Percentiles rank a stretch among this genome's conserved stretches.
These are phyloP conservation scores for Neonectria coccinea DNA, from an alignment of 2,329 filamentous ascomycete genomes.

Conservation along the genomic window DNA sequence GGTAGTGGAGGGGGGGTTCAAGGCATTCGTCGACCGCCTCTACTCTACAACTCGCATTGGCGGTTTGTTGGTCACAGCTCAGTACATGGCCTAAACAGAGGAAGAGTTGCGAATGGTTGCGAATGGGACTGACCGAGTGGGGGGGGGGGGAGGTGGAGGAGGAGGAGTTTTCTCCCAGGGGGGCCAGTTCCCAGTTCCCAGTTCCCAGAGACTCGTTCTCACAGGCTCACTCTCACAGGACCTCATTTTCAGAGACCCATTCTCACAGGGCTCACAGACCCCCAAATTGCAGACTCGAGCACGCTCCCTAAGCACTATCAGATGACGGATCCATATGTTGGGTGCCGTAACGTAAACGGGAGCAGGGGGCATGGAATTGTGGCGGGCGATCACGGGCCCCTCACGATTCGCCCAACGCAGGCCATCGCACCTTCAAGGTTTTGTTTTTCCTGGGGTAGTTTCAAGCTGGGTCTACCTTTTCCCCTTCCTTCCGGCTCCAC, in stretches of 20 bases:
- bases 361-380: constrained; percentile 36
- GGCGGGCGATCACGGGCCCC: constrained; percentile 38
- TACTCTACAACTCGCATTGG: constrained; percentile 9
- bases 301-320: background rate
- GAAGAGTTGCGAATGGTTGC: background rate
- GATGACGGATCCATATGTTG: background rate
- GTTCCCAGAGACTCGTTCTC: background rate
- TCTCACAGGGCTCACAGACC: constrained; percentile 11
- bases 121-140: constrained; percentile 8
- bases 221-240: constrained; percentile 9
- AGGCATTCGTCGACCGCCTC: constrained; percentile 7
- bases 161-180: background rate
- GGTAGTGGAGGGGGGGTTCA: background rate
- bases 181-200: background rate
- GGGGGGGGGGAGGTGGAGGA: background rate
- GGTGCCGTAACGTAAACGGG: constrained; percentile 7
- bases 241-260: constrained; percentile 9
- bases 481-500: constrained; percentile 20
- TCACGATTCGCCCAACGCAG: constrained; percentile 23
- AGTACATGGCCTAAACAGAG: constrained; percentile 7
- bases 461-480: constrained; percentile 37
- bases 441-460: constrained; percentile 42
- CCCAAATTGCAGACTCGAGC: constrained; percentile 1
- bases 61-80: constrained; percentile 5
- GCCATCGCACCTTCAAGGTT: constrained; percentile 9